These are phyloP conservation scores for Curvularia sp. DNA, from an alignment of 2,329 filamentous ascomycete genomes.

Conservation along the genomic window DNA sequence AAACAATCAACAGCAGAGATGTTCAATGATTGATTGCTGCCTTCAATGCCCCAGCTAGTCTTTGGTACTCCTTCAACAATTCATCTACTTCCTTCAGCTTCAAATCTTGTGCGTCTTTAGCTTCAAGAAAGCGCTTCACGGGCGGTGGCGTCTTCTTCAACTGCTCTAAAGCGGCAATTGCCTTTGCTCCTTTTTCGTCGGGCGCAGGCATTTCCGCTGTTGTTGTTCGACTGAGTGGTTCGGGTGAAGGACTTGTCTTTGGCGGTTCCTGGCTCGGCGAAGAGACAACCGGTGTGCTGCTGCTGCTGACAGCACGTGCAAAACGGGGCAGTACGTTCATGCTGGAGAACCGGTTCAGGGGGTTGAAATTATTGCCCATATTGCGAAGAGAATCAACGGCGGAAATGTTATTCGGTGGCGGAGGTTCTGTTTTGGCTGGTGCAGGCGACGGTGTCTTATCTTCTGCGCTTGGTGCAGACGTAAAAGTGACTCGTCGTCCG, in stretches of 20 bases:
- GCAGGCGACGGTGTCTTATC: slow-evolving; percentile 33
- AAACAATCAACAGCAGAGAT: not conserved
- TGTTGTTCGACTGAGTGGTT: slow-evolving; percentile 23
- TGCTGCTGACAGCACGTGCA: slow-evolving; percentile 61
- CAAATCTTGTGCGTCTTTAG: slow-evolving; percentile 54
- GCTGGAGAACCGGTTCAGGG: slow-evolving; percentile 76
- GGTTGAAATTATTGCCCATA: slow-evolving; percentile 81
- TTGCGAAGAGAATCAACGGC: slow-evolving; percentile 83
- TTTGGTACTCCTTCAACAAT: slow-evolving; percentile 52
- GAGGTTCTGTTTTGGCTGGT: slow-evolving; percentile 36
- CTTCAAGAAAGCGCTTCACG: slow-evolving; percentile 56
- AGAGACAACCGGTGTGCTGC: slow-evolving; percentile 51
- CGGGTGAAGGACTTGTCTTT: slow-evolving; percentile 35
- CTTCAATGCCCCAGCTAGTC: slow-evolving; percentile 54
- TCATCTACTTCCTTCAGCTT: slow-evolving; percentile 59
- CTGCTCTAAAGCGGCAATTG: slow-evolving; percentile 54
- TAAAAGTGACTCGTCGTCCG: slow-evolving; percentile 65
- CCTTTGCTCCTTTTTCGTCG: slow-evolving; percentile 48
- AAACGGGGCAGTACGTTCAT: slow-evolving; percentile 80
- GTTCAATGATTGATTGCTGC: slow-evolving; percentile 50
- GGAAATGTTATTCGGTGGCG: slow-evolving; percentile 55
- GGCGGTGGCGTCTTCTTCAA: slow-evolving; percentile 56
- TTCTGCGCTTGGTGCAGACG: slow-evolving; percentile 30
- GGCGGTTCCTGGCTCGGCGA: slow-evolving; percentile 48
- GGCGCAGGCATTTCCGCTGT: slow-evolving; percentile 31